Percentiles rank a stretch among this genome's conserved stretches.
Conservation (phyloP, 148 eudicot genomes). For the Silene conica region DNA sequence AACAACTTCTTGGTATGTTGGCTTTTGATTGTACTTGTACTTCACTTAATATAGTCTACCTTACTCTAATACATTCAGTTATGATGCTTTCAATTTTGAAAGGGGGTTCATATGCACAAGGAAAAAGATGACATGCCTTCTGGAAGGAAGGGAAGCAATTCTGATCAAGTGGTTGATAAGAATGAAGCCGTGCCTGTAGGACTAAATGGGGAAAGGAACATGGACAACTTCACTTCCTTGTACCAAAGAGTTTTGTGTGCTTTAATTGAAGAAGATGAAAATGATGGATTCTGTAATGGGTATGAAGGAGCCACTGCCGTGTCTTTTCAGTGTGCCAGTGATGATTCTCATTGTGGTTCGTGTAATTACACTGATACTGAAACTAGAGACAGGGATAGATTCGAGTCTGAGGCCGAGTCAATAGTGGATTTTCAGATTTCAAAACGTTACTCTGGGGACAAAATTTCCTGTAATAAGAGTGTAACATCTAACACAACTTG, state of each 20-base stretch:
- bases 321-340: conserved; percentile 52
- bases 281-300: conserved; percentile 35
- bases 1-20: conserved; percentile 35
- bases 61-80: background rate
- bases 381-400: conserved; percentile 44
- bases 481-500: conserved; percentile 39
- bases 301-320: conserved; percentile 35
- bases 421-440: conserved; percentile 38
- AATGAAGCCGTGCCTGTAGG: conserved; percentile 23
- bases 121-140: conserved; percentile 15
- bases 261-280: conserved; percentile 54
- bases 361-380: conserved; percentile 48
- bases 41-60: background rate
- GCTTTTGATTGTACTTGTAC: conserved; percentile 16
- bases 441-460: conserved; percentile 37
- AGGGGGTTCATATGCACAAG: conserved; percentile 34
- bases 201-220: conserved; percentile 26
- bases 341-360: conserved; percentile 54
- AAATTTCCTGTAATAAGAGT: conserved; percentile 52
- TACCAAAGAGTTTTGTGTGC: conserved; percentile 55
- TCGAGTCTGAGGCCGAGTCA: conserved; percentile 56
- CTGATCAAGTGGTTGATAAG: conserved; percentile 23
- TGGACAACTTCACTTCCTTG: conserved; percentile 36
- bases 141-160: conserved; percentile 15
- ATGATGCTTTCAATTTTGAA: conserved; percentile 14